Evolutionary conservation across 805 yeast genomes (phyloP), one percentile per base, ranked within the genome.

Genomic region (Ogataea sp.): DNA sequence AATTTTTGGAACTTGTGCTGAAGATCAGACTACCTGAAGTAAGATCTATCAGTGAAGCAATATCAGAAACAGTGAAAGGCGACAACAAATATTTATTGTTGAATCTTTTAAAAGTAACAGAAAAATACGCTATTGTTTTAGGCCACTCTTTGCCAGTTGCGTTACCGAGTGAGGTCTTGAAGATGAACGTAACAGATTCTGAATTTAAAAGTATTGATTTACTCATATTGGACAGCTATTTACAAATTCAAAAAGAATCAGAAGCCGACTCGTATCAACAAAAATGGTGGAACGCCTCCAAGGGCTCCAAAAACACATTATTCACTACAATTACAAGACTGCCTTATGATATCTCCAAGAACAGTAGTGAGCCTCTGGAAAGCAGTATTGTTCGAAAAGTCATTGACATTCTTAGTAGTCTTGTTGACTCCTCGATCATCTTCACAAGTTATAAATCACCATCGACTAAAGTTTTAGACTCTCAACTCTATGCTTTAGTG

Each of bases 281-380:
- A 25, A 84, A 80, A 58, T 89, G 96, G 96, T 88, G 93, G 88
- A 81, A 75, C 52, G 36, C 45, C 15, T 62, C 71, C 21, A 43
- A 68, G 2, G 65, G 63, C 6, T 51, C 60, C 1, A 63, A 65
- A 15, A 67, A 70, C 40, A 79, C 95, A 1, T 62, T 84, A 34
- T 87, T 86, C 57, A 78, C 89, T 0, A 72, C 76, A 6, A 61
- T 87, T 40, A 50, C 83, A 23, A 73, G 75, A 51, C 59, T 85
- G 29, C 73, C 65, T 2, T 42, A 50, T 32, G 43, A 50, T 25
- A 38, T 58, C 20, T 18, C 34, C 3, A 41, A 43, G 15, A 39
- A 30, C 13, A 38, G 46, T 8, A 40, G 63, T 8, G 32, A 26
- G n/a, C 24, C 30, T 6, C 11, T 17, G 11, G 17, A n/a, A n/a